Evolutionary conservation across 345 rosid species (phyloP), one percentile per base, ranked within the genome.

Genomic region (Camelina hispida): DNA sequence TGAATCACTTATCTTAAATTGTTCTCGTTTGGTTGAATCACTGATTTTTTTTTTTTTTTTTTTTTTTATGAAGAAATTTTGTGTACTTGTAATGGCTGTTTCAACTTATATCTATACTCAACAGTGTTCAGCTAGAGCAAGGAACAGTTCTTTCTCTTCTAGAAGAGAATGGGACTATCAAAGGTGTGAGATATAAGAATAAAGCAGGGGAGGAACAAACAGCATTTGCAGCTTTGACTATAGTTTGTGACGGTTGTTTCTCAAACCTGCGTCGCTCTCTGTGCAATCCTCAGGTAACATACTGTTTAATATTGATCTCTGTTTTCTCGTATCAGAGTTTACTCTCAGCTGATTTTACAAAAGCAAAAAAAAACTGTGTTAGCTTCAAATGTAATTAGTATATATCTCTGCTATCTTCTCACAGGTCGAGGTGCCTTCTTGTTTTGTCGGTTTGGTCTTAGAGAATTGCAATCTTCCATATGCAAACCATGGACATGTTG

Each of bases 161-260:
- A 17, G 89, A 91, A 72, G 91, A 84, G 66, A 82, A 87, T 4
- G 89, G 97, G 34, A 78, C 85, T 32, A 74, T 91, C 48, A 91
- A 82, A 78, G 97, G 95, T 51, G 93, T 91, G 64, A 81, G 81
- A 47, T 91, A 91, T 76, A 89, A 86, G 82, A 87, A 89, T 6
- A 87, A 83, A 72, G 64, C 80, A 70, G 95, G 93, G 18, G 68
- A 82, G 46, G 87, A 83, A 66, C 66, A 80, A 65, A 73, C 81
- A 11, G 85, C 88, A 25, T 81, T 70, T 80, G 91, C 97, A 38
- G 85, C 93, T 8, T 79, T 91, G 16, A 91, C 97, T 14, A 81
- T 91, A 48, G 95, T 91, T 18, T 91, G 93, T 55, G 93, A 91
- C 34, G 97, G 95, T 20, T 86, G 91, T 67, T 91, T 91, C 77